Percentiles rank a stretch among this genome's conserved stretches.
phyloP scores from a whole-genome alignment of 148 eudicot species.

The Arctostaphylos glauca region DNA sequence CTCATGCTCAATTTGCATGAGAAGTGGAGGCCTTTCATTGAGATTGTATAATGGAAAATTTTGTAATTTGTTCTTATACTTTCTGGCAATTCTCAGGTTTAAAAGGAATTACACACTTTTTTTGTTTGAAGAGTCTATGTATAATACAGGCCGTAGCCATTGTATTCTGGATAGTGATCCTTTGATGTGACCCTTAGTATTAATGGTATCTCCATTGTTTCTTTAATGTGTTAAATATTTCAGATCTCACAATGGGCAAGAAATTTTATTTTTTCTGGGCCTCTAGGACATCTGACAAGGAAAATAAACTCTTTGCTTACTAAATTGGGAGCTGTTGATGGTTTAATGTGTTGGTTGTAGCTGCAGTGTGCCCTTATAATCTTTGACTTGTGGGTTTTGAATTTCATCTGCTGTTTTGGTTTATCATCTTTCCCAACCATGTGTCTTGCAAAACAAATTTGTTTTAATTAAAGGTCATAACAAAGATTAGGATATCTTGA shows the following conservation, averaged over 20 bases:
- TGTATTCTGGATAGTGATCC: neutral
- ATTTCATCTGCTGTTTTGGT: neutral
- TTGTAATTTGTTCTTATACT: neutral
- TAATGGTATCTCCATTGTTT: neutral
- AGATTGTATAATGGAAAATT: neutral
- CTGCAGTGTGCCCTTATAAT: neutral
- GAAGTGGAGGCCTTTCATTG: neutral
- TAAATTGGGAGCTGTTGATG: neutral
- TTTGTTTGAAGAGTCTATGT: neutral
- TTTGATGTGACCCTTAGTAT: neutral
- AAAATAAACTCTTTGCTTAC: neutral
- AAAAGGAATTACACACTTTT: neutral
- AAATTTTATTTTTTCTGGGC: neutral
- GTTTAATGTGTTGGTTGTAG: neutral
- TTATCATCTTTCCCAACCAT: neutral
- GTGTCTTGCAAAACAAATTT: neutral
- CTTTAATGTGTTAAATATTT: neutral
- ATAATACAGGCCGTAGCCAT: neutral
- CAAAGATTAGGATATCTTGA: neutral
- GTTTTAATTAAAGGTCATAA: neutral
- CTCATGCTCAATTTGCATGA: neutral
- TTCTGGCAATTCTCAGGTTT: neutral
- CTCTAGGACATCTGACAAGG: neutral
- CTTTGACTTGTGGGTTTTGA: neutral
- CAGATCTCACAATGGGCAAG: neutral